phyloP scores from a whole-genome alignment of 2,329 filamentous ascomycete species.

The Alternaria rosae region DNA sequence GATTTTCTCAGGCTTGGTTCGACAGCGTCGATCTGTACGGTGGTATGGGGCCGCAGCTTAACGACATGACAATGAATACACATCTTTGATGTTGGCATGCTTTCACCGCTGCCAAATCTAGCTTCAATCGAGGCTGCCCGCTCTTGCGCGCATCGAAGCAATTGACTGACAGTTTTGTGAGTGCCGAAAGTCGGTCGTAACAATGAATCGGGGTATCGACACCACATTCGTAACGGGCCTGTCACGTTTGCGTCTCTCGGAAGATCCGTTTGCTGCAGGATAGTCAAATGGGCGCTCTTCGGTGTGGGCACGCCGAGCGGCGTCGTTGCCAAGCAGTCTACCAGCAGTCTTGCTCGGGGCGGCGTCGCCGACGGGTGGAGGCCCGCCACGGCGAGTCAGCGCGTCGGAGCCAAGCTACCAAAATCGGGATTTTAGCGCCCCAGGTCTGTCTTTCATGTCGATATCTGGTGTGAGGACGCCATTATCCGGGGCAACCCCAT shows the following conservation, averaged over 20 bases:
- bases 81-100: not conserved
- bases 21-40: not conserved
- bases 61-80: not conserved
- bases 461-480: not conserved
- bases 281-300: not conserved
- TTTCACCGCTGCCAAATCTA: not conserved
- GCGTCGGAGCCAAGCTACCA: not conserved
- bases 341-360: not conserved
- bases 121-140: not conserved
- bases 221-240: not conserved
- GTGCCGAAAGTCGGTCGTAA: not conserved
- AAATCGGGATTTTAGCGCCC: not conserved
- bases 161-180: not conserved
- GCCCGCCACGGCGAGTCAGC: not conserved
- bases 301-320: not conserved
- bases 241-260: not conserved
- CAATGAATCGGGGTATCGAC: not conserved
- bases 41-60: not conserved
- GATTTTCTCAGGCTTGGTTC: not conserved
- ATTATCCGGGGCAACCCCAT: not conserved
- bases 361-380: not conserved
- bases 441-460: not conserved
- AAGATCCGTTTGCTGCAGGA: not conserved
- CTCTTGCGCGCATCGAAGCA: not conserved
- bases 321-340: not conserved